Conservation (phyloP, 2,329 filamentous ascomycete species). For the Monosporascus sp. region DNA sequence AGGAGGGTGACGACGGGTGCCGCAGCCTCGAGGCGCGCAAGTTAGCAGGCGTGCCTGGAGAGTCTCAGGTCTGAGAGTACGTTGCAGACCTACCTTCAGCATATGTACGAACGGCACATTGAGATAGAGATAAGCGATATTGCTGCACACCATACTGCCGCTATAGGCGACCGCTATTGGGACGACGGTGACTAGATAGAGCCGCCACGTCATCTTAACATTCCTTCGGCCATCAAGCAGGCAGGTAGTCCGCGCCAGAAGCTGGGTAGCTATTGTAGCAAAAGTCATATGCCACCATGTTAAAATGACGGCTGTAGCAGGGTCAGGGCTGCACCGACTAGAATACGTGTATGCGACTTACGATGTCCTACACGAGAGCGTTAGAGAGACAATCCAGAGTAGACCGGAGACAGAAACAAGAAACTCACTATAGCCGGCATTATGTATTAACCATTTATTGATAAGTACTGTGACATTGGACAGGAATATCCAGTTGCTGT, state of each 20-base stretch:
- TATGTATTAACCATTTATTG: constrained; percentile 85
- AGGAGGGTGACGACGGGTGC: constrained; percentile 63
- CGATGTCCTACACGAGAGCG: constrained; percentile 8
- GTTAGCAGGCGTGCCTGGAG: neutral
- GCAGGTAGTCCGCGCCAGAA: constrained; percentile 58
- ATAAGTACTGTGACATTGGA: constrained; percentile 84
- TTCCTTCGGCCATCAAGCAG: constrained; percentile 59
- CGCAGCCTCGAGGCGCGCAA: constrained; percentile 40
- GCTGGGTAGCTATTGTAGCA: constrained; percentile 59
- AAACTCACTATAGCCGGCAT: constrained; percentile 65
- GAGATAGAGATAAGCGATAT: constrained; percentile 63
- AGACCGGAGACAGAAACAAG: neutral
- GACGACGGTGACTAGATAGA: constrained; percentile 59
- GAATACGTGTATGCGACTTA: constrained; percentile 6
- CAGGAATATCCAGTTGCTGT: constrained; percentile 72
- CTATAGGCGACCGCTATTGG: constrained; percentile 64
- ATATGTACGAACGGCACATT: constrained; percentile 67
- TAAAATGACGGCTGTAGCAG: constrained; percentile 45
- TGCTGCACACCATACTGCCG: constrained; percentile 60
- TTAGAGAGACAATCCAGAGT: constrained; percentile 4
- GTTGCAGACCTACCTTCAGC: constrained; percentile 45
- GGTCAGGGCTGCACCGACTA: constrained; percentile 19
- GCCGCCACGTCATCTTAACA: constrained; percentile 53
- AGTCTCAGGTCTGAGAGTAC: constrained; percentile 15
- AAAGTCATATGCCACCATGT: constrained; percentile 66